Conservation (phyloP, 2,329 filamentous ascomycete species). For the Ophiosphaerella narmari region DNA sequence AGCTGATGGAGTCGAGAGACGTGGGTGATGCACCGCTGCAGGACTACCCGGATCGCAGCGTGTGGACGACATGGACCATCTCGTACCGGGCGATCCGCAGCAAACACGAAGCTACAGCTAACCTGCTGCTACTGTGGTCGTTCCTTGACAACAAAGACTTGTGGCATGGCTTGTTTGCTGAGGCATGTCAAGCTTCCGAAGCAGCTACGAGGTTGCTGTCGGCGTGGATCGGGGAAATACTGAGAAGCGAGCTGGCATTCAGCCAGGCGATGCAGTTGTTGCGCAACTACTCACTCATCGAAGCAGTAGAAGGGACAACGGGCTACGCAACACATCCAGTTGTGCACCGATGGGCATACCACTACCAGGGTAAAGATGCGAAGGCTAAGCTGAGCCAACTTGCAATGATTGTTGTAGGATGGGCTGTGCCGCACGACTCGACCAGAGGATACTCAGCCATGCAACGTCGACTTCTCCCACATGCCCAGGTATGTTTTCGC, state of each 20-base stretch:
- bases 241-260: conserved; percentile 23
- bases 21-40: conserved; percentile 15
- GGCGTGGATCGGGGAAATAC: conserved; percentile 18
- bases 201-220: conserved; percentile 7
- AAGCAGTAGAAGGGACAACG: conserved; percentile 14
- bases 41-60: conserved; percentile 29
- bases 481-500: conserved; percentile 13
- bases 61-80: conserved; percentile 41
- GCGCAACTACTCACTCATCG: conserved; percentile 28
- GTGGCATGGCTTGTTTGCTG: conserved; percentile 30
- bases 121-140: conserved; percentile 37
- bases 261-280: conserved; percentile 23
- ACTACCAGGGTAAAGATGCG: conserved; percentile 15
- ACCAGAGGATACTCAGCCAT: conserved; percentile 9
- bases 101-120: conserved; percentile 22
- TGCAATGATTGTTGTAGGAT: conserved; percentile 16
- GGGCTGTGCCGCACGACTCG: conserved; percentile 10
- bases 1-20: conserved; percentile 23
- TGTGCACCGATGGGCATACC: conserved; percentile 20
- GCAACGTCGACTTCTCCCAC: conserved; percentile 22
- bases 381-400: conserved; percentile 11
- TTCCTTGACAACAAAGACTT: conserved; percentile 31
- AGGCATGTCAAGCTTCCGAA: conserved; percentile 3
- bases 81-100: conserved; percentile 32
- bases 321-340: conserved; percentile 25